Conservation (phyloP, 2,329 filamentous ascomycete species). For the Ophiosphaerella korrae region DNA sequence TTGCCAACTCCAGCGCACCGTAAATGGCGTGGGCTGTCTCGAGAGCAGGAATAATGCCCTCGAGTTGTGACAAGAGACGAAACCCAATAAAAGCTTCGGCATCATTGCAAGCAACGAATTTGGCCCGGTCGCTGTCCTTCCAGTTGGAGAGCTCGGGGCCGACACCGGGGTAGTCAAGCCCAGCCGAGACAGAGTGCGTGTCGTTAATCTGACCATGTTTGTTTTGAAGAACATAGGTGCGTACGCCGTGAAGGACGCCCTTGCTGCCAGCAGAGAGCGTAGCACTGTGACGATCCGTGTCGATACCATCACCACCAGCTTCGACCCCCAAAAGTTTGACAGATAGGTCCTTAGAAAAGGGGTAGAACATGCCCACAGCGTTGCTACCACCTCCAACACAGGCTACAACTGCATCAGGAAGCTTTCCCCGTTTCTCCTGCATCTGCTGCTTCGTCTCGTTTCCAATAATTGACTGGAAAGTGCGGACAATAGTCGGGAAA, state of each 20-base stretch:
- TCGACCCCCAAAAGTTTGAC: slow-evolving; percentile 94
- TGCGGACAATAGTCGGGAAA: slow-evolving; percentile 96
- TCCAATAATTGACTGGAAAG: slow-evolving; percentile 96
- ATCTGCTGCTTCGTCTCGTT: slow-evolving; percentile 94
- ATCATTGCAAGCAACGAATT: slow-evolving; percentile 90
- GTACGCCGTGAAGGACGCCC: slow-evolving; percentile 93
- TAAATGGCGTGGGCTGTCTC: slow-evolving; percentile 93
- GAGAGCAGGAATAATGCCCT: slow-evolving; percentile 95
- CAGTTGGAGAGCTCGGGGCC: slow-evolving; percentile 89
- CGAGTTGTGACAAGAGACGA: slow-evolving; percentile 79
- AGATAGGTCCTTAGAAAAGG: slow-evolving; percentile 81
- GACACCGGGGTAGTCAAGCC: slow-evolving; percentile 95
- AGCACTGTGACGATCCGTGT: slow-evolving; percentile 83
- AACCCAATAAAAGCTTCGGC: slow-evolving; percentile 89
- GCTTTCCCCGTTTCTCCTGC: slow-evolving; percentile 79
- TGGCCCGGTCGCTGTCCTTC: slow-evolving; percentile 88
- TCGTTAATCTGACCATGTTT: slow-evolving; percentile 90
- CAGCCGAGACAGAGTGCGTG: slow-evolving; percentile 95
- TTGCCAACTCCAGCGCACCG: slow-evolving; percentile 86
- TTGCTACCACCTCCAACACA: slow-evolving; percentile 97
- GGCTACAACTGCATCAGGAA: slow-evolving; percentile 94
- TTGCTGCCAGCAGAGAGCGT: slow-evolving; percentile 85
- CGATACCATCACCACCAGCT: slow-evolving; percentile 89
- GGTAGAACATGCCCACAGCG: slow-evolving; percentile 97
- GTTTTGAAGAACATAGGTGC: slow-evolving; percentile 94